Conservation (phyloP, 2,329 filamentous ascomycete genomes). For the Macrophomina pseudophaseolina region DNA sequence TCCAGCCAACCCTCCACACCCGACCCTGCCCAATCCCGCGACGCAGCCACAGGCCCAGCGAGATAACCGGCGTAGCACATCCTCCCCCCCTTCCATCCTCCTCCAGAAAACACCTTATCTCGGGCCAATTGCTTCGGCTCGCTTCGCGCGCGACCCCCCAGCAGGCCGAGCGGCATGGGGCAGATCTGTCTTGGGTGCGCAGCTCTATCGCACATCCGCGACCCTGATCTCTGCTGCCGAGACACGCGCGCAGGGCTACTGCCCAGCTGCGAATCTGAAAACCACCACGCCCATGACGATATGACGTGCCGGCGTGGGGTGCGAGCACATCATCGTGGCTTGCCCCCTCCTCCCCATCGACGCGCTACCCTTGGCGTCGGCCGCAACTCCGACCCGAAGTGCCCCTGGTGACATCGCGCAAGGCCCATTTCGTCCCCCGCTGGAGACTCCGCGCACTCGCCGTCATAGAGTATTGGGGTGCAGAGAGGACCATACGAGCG, state of each 20-base stretch:
- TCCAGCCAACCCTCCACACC: neutral
- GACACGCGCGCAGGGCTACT: neutral
- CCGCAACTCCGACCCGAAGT: constrained; percentile 10
- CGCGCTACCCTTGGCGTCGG: neutral
- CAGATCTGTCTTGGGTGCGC: neutral
- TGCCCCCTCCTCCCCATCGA: neutral
- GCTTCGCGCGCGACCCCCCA: constrained; percentile 11
- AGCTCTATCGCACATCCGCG: neutral
- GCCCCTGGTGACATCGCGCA: neutral
- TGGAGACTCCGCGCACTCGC: constrained; percentile 4
- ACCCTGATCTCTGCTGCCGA: neutral
- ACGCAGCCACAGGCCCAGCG: neutral
- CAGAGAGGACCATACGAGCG: neutral
- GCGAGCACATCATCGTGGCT: neutral
- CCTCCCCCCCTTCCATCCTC: neutral
- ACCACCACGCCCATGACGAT: constrained; percentile 3
- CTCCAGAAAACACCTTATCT: constrained; percentile 2
- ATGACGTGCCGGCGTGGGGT: constrained; percentile 8
- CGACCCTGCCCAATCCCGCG: neutral
- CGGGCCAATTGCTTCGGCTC: constrained; percentile 11
- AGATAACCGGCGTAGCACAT: neutral
- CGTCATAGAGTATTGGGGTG: neutral
- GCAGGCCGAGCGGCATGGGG: neutral
- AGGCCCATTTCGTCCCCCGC: constrained; percentile 4
- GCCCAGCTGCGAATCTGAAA: neutral